These are phyloP conservation scores for Peronospora destructor DNA, from an alignment of 352 stramenopile species.

Conservation along the genomic window DNA sequence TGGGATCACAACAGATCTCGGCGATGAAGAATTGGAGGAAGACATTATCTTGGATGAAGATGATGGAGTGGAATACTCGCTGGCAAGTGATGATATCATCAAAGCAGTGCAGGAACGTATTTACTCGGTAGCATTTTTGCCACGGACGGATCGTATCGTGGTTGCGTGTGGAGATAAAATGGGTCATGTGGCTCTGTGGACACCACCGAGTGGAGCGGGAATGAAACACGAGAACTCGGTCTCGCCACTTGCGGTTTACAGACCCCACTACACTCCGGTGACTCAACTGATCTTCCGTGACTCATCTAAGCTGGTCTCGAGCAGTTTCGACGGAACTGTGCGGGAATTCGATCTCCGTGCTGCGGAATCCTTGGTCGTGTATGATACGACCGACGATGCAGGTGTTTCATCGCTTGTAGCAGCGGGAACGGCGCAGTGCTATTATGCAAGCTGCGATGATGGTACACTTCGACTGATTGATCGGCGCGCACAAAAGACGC, in stretches of 20 bases:
- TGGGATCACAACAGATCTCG: constrained; percentile 27
- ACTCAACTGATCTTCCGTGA: constrained; percentile 64
- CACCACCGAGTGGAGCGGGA: constrained; percentile 13
- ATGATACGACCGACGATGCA: constrained; percentile 34
- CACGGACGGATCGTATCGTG: constrained; percentile 49
- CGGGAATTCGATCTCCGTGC: constrained; percentile 61
- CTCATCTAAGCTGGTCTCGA: constrained; percentile 50
- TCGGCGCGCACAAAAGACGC: constrained; percentile 26
- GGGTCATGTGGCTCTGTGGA: constrained; percentile 69
- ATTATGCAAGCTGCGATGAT: constrained; percentile 59
- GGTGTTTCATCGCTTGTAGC: constrained; percentile 57
- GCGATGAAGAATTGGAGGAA: constrained; percentile 33
- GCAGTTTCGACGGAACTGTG: constrained; percentile 66
- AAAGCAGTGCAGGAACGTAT: constrained; percentile 71
- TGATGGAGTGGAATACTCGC: constrained; percentile 41
- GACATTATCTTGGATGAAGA: constrained; percentile 27
- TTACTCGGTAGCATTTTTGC: constrained; percentile 74
- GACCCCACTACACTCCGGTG: constrained; percentile 56
- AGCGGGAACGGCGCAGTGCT: constrained; percentile 20
- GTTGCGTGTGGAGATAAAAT: constrained; percentile 68
- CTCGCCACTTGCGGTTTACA: constrained; percentile 44
- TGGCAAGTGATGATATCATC: constrained; percentile 50
- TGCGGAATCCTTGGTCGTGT: constrained; percentile 47
- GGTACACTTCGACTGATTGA: constrained; percentile 54
- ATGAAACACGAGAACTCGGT: constrained; percentile 16